A percentile compares a stretch with the other conserved stretches of the same genome.
phyloP scores from a whole-genome alignment of 805 yeast genomes.

The Kuraishia piskuri region DNA sequence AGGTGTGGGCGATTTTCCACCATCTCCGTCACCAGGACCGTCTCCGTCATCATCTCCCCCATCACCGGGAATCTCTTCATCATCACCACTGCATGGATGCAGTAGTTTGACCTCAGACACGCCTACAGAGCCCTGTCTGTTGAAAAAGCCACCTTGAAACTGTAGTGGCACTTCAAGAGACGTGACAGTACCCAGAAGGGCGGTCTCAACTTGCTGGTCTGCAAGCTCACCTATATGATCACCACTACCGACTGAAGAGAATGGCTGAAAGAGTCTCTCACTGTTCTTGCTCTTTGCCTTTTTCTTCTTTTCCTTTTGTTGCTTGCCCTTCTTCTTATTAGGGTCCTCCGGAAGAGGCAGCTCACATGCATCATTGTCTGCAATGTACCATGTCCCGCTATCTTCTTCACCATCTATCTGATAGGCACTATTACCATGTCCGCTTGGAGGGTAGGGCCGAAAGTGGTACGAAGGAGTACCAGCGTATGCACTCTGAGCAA shows the following conservation, averaged over 20 bases:
- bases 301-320: neutral
- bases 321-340: neutral
- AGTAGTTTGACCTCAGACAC: slow-evolving; percentile 62
- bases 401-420: neutral
- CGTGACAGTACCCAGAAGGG: slow-evolving; percentile 63
- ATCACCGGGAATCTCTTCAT: slow-evolving; percentile 3
- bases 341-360: neutral
- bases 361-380: neutral
- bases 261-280: neutral
- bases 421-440: neutral
- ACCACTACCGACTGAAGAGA: slow-evolving; percentile 1
- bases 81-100: slow-evolving; percentile 52
- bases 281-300: neutral
- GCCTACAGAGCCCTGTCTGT: slow-evolving; percentile 47
- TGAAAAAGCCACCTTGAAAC: slow-evolving; percentile 74
- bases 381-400: neutral
- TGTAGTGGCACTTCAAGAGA: slow-evolving; percentile 62
- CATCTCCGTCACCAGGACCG: slow-evolving; percentile 2
- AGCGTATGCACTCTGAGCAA: slow-evolving; percentile 61
- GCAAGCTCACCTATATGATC: slow-evolving; percentile 9
- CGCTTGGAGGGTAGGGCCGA: neutral
- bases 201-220: slow-evolving; percentile 42
- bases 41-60: slow-evolving; percentile 11
- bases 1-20: neutral
- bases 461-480: neutral